Base-by-base conservation (phyloP, 768 basidiomycete species). In the Pleurotus pulmonarius region DNA sequence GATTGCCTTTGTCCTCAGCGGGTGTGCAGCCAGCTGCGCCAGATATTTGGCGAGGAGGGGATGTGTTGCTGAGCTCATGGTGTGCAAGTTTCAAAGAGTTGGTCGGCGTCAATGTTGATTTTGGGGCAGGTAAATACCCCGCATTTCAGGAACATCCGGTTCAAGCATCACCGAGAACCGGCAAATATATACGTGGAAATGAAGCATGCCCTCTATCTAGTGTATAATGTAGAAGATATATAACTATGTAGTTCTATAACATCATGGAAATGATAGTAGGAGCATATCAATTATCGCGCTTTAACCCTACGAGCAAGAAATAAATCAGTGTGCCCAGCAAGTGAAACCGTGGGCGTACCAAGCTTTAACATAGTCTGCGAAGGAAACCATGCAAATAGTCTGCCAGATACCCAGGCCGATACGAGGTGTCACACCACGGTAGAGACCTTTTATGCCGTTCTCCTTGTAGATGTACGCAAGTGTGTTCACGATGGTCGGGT, bases 321-420 rank as follows among this genome's bases (percentile, higher is more conserved):
- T 7, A 15, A 26, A 9, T 11, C 46, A 16, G 38, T 12, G 12
- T 3, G 24, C 55, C 37, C 3, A 20, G 59, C 38, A 34, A 34
- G 8, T 34, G 29, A 34, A 34, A 34, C 29, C 9, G 29, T 2
- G 29, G 29, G 65, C 80, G 37, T 60, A 88, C 89, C 92, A 94
- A 56, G 75, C 79, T 70, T 94, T 96, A 61, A 98, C 94, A 67
- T 94, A 94, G 74, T 98, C 95, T 16, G 95, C 94, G 61, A 98
- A 88, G 18, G 92, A 94, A 63, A 98, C 96, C 96, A 99, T 99
- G 80, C 97, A 99, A 63, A 98, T 80, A 5, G 94, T 97, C 74
- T 97, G 94, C 94, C 94, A 97, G 68, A 96, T 83, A 58, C 96
- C 94, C 58, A 99, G 85, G 60, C 85, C 97, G 65, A 99, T 92